A percentile compares a stretch with the other conserved stretches of the same genome.
phyloP scores from a whole-genome alignment of 805 yeast genomes.

The Saturnispora saitoi region DNA sequence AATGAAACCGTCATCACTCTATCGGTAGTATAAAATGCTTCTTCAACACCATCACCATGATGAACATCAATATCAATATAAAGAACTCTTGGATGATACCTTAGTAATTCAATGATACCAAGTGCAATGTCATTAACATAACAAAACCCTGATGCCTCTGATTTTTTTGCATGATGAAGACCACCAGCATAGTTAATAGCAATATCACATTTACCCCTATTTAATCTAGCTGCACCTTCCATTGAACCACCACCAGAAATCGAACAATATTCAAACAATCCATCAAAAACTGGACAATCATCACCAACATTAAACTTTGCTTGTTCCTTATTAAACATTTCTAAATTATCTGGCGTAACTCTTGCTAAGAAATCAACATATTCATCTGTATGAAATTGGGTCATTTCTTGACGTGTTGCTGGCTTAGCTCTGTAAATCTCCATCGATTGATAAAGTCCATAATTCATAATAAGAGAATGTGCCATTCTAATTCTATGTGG shows the following conservation, averaged over 20 bases:
- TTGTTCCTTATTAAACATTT: slow-evolving; percentile 78
- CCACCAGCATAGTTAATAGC: slow-evolving; percentile 95
- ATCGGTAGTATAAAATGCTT: slow-evolving; percentile 87
- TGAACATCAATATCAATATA: slow-evolving; percentile 88
- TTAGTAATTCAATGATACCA: slow-evolving; percentile 68
- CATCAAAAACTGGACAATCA: slow-evolving; percentile 81
- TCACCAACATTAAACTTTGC: slow-evolving; percentile 93
- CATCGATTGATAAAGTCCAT: slow-evolving; percentile 94
- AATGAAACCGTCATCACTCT: slow-evolving; percentile 85
- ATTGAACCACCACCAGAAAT: slow-evolving; percentile 84
- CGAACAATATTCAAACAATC: slow-evolving; percentile 65
- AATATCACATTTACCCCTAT: slow-evolving; percentile 76
- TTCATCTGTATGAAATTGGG: slow-evolving; percentile 97
- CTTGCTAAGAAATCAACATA: slow-evolving; percentile 86
- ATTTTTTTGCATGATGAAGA: slow-evolving; percentile 84
- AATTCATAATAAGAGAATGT: slow-evolving; percentile 92
- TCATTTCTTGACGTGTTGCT: slow-evolving; percentile 96
- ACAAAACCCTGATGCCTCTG: slow-evolving; percentile 86
- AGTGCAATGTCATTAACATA: slow-evolving; percentile 84
- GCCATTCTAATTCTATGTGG: slow-evolving; percentile 99
- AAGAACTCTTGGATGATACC: slow-evolving; percentile 78
- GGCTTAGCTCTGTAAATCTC: slow-evolving; percentile 96
- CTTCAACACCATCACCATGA: slow-evolving; percentile 95
- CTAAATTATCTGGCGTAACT: slow-evolving; percentile 88
- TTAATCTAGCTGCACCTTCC: slow-evolving; percentile 81